phyloP scores from a whole-genome alignment of 1,284 basidiomycete genomes.

The Sporisorium graminicola region DNA sequence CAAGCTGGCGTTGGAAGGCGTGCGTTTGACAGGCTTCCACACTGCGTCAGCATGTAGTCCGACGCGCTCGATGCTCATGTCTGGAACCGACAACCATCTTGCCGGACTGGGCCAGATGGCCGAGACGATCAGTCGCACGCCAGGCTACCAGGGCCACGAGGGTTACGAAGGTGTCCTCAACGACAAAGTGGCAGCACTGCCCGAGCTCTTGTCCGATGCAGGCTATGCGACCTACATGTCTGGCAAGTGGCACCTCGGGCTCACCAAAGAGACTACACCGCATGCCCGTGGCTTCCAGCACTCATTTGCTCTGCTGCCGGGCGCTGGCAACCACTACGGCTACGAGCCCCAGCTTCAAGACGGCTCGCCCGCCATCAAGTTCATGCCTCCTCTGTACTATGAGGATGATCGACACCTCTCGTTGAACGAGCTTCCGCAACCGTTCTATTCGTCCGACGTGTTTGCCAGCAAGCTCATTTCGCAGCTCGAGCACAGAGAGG shows the following conservation, averaged over 20 bases:
- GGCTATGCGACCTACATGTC: constrained; percentile 33
- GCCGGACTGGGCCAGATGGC: constrained; percentile 65
- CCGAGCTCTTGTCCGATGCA: constrained; percentile 63
- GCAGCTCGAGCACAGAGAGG: constrained; percentile 9
- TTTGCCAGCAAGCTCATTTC: constrained; percentile 45
- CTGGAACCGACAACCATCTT: constrained; percentile 54
- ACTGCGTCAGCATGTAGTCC: constrained; percentile 55
- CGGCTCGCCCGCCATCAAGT: constrained; percentile 20
- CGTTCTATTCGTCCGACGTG: constrained; percentile 50
- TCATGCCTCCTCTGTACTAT: constrained; percentile 33
- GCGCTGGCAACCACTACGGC: constrained; percentile 66
- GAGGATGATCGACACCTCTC: constrained; percentile 21
- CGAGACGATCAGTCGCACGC: constrained; percentile 55
- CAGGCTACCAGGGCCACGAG: constrained; percentile 50
- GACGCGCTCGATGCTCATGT: constrained; percentile 46
- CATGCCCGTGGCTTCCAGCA: constrained; percentile 65
- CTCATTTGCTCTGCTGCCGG: constrained; percentile 63
- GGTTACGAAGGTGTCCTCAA: constrained; percentile 63
- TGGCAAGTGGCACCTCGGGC: constrained; percentile 69
- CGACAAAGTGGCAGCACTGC: constrained; percentile 60
- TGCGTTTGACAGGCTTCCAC: constrained; percentile 53
- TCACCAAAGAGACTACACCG: constrained; percentile 51
- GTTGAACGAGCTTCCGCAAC: constrained; percentile 19
- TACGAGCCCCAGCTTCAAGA: constrained; percentile 51
- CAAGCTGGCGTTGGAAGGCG: constrained; percentile 49